Evolutionary conservation across 2,329 filamentous ascomycete species (phyloP).

Genomic region (Whalleya microplaca): DNA sequence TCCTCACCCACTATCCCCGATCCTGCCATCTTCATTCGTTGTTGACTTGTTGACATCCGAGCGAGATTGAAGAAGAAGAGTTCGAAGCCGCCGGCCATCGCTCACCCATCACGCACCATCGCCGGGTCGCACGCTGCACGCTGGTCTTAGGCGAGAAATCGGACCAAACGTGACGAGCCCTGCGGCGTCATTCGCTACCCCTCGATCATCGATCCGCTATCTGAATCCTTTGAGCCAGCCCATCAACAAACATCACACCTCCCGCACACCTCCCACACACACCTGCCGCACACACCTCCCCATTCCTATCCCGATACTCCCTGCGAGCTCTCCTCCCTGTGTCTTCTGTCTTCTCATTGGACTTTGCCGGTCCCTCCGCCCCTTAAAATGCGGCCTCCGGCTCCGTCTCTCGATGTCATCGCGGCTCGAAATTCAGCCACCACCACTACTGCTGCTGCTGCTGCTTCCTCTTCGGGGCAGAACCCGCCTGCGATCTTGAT

Average conservation of each 20-base stretch:
- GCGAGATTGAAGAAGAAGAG: neutral
- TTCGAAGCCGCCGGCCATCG: neutral
- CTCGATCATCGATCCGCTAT: conserved; percentile 8
- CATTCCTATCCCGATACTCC: neutral
- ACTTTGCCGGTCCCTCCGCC: neutral
- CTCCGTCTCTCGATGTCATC: conserved; percentile 38
- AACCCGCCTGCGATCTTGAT: conserved; percentile 20
- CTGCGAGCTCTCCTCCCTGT: neutral
- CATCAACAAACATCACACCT: conserved; percentile 6
- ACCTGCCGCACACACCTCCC: neutral
- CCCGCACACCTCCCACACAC: no score
- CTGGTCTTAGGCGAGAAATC: no score
- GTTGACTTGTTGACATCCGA: neutral
- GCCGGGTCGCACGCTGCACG: no score
- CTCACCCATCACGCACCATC: no score
- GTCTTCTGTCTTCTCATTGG: neutral
- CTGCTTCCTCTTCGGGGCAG: conserved; percentile 8
- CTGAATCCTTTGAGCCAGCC: conserved; percentile 7
- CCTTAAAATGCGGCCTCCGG: conserved; percentile 30
- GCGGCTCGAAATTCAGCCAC: conserved; percentile 28
- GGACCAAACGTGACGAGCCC: no score
- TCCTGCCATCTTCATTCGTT: neutral
- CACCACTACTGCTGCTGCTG: conserved; percentile 1
- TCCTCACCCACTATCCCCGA: conserved; percentile 2
- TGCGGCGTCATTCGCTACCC: conserved; percentile 3